A percentile compares a stretch with the other conserved stretches of the same genome.
phyloP scores from a whole-genome alignment of 345 rosid genomes.

The Arabidopsis thaliana region DNA sequence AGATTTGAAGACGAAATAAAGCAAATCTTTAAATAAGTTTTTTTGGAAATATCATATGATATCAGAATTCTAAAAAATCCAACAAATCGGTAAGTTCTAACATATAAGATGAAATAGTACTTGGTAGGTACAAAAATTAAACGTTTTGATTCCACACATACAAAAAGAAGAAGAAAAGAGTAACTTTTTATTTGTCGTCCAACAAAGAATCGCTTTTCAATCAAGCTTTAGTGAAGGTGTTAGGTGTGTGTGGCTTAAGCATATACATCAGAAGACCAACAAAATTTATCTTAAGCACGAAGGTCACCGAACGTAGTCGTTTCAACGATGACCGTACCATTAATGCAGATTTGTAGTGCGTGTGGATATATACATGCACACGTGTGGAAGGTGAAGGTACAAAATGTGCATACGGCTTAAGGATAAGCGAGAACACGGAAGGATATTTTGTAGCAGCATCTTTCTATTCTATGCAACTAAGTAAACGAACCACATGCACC shows the following conservation, averaged over 20 bases:
- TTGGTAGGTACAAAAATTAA: conserved; percentile 29
- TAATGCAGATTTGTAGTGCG: conserved; percentile 22
- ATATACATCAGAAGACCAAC: conserved; percentile 7
- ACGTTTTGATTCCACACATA: conserved; percentile 10
- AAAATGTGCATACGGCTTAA: conserved; percentile 36
- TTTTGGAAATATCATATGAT: background rate
- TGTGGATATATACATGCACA: conserved; percentile 21
- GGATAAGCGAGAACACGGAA: conserved; percentile 35
- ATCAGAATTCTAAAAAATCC: background rate
- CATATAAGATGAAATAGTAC: conserved; percentile 1
- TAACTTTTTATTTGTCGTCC: conserved; percentile 19
- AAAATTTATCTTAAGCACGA: conserved; percentile 32
- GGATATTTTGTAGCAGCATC: conserved; percentile 23
- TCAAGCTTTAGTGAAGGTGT: conserved; percentile 28
- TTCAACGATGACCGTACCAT: background rate
- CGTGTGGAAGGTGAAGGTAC: conserved; percentile 40
- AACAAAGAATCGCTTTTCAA: conserved; percentile 34
- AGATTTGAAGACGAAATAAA: too few relatives aligned
- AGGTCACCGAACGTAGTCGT: conserved; percentile 33
- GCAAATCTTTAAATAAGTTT: background rate
- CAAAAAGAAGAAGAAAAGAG: background rate
- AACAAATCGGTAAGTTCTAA: background rate
- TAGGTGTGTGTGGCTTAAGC: conserved; percentile 23
- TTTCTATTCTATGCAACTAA: conserved; percentile 20
- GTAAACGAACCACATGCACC: conserved; percentile 40